Conservation (phyloP, 1,139 yeast species). For the Pichia sp. region DNA sequence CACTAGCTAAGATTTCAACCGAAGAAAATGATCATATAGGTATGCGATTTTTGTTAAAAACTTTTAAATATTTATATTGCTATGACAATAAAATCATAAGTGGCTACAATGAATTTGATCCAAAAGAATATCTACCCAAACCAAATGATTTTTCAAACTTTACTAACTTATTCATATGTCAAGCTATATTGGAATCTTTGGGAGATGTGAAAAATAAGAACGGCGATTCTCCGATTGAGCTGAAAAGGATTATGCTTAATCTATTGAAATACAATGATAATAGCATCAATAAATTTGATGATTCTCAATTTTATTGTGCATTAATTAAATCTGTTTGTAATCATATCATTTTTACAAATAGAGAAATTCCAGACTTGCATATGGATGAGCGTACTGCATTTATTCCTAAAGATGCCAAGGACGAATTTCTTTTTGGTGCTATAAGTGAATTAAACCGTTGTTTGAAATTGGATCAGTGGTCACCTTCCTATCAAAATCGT, state of each 20-base stretch:
- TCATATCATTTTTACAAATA: constrained; percentile 34
- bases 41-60: constrained; percentile 60
- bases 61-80: constrained; percentile 67
- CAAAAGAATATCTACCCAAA: constrained; percentile 51
- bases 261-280: constrained; percentile 82
- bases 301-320: constrained; percentile 57
- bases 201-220: constrained; percentile 48
- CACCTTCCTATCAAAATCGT: constrained; percentile 63
- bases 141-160: constrained; percentile 76
- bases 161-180: constrained; percentile 62
- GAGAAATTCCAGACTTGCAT: constrained; percentile 24
- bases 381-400: not conserved
- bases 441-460: constrained; percentile 63
- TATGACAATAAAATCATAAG: constrained; percentile 33
- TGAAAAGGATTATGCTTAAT: constrained; percentile 61
- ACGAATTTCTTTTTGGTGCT: constrained; percentile 38
- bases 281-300: constrained; percentile 70
- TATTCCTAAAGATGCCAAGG: constrained; percentile 23
- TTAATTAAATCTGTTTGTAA: constrained; percentile 52
- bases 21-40: constrained; percentile 65
- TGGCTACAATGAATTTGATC: constrained; percentile 25
- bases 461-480: constrained; percentile 79
- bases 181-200: constrained; percentile 59
- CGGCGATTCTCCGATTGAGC: constrained; percentile 62
- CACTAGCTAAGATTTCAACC: constrained; percentile 62